Conservation (phyloP, 108 stramenopile species). For the Conticribra weissflogii region DNA sequence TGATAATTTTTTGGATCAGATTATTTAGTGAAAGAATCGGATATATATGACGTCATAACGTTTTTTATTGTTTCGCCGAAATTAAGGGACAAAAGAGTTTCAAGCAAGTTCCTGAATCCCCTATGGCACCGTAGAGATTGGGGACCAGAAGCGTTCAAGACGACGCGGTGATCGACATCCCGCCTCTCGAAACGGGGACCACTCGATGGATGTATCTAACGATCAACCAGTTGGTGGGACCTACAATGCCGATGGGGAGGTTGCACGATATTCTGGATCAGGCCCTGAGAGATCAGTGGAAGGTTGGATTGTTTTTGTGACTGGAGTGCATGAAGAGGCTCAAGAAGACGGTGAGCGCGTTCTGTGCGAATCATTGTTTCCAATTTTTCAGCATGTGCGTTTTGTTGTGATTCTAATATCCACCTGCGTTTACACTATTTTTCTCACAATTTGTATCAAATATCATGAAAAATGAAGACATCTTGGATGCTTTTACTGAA, state of each 20-base stretch:
- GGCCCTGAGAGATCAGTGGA: constrained; percentile 63
- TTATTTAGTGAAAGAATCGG: no score
- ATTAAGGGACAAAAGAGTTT: no score
- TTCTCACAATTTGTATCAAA: not conserved
- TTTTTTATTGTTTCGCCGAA: no score
- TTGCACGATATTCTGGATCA: constrained; percentile 17
- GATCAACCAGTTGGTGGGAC: not conserved
- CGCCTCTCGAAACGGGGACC: not conserved
- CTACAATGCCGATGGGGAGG: constrained; percentile 2
- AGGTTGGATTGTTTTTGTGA: constrained; percentile 79
- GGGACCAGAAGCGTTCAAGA: constrained; percentile 11
- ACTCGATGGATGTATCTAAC: not conserved
- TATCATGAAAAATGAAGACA: constrained; percentile 14
- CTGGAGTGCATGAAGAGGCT: constrained; percentile 72
- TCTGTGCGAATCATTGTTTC: not conserved
- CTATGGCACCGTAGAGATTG: no score
- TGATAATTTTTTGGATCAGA: no score
- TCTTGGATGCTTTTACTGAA: constrained; percentile 56
- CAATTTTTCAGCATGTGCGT: not conserved
- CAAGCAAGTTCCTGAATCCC: no score
- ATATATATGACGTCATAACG: no score
- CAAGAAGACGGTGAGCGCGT: constrained; percentile 67
- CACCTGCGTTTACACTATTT: not conserved
- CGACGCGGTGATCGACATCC: constrained; percentile 5
- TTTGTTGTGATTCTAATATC: not conserved